Evolutionary conservation across 208 protist species (phyloP), one percentile per base, ranked within the genome.

Genomic region (Trypanosoma rangeli): DNA sequence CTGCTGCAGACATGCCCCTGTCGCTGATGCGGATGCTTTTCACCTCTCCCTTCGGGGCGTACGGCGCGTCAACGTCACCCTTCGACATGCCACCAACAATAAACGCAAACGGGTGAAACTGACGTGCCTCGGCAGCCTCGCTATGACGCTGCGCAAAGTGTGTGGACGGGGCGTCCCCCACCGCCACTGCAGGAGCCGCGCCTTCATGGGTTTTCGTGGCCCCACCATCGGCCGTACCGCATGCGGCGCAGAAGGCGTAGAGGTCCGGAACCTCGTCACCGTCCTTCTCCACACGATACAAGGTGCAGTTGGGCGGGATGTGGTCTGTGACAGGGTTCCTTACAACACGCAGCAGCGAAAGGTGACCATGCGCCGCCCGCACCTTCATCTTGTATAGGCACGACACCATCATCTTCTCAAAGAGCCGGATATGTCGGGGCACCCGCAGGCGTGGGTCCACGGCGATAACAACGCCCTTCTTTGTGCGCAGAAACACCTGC

Each of bases 331-430:
- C 89, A 7, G 98, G 98, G 78, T 99, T 99, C 66, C 98, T 97
- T 61, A 99, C 97, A 3, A 99, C 94, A 44, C 98, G 98, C 63
- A 99, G 80, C 13, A 99, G 94, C 42, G 92, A 97, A 37, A 98
- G 79, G 60, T 94, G 90, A 55, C 89, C 89, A 26, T 82, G 77
- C 39, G 90, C 86, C 54, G 85, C 84, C 52, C 97, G 83, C 72
- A 99, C 98, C 76, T 94, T 98, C 50, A 99, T 91, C 82, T 99
- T 99, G 82, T 99, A 97, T 53, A 99, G 89, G 44, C 99, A 86
- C 78, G 98, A 95, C 16, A 99, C 98, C 98, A 99, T 99, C 73
- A 99, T 94, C 66, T 97, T 98, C 57, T 96, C 85, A 80, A 99
- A 99, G 20, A 99, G 90, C 26, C 98, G 91, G 76, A 98, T 99